Percentiles rank a stretch among this genome's conserved stretches.
phyloP scores from a whole-genome alignment of 306 rosid species.

The Malus orientalis region DNA sequence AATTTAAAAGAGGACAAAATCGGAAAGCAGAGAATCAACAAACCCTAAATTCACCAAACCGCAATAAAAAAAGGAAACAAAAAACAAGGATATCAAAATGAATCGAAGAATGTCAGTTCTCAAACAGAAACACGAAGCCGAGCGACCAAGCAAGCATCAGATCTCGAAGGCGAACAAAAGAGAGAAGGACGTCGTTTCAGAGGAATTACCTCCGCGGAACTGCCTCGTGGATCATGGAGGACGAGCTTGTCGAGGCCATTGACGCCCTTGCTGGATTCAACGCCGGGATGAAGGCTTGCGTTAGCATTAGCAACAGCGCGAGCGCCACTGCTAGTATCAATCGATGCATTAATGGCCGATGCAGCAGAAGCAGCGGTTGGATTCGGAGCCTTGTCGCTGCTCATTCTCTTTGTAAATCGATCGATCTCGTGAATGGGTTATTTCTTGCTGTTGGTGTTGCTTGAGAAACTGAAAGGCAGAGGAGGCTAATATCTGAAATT shows the following conservation, averaged over 20 bases:
- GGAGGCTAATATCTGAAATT: neutral
- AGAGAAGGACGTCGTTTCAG: constrained; percentile 28
- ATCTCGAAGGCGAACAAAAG: constrained; percentile 8
- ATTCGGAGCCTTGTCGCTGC: constrained; percentile 27
- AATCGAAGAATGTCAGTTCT: neutral
- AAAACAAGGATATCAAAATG: neutral
- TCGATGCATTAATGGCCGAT: neutral
- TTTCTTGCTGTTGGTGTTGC: neutral
- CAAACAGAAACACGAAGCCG: neutral
- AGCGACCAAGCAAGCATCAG: neutral
- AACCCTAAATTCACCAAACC: constrained; percentile 1
- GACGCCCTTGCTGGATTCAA: constrained; percentile 45
- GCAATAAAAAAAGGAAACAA: neutral
- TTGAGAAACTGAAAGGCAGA: neutral
- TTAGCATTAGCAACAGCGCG: neutral
- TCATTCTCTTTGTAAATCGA: constrained; percentile 18
- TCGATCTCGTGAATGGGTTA: neutral
- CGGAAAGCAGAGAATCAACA: neutral
- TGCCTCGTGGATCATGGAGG: constrained; percentile 40
- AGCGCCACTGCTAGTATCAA: neutral
- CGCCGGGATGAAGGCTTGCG: constrained; percentile 5
- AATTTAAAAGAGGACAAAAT: neutral
- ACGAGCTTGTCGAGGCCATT: too few relatives aligned
- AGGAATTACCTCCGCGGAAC: constrained; percentile 30
- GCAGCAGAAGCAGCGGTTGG: constrained; percentile 4